These are phyloP conservation scores for Fusarium torulosum DNA, from an alignment of 2,329 filamentous ascomycete species.

Conservation along the genomic window DNA sequence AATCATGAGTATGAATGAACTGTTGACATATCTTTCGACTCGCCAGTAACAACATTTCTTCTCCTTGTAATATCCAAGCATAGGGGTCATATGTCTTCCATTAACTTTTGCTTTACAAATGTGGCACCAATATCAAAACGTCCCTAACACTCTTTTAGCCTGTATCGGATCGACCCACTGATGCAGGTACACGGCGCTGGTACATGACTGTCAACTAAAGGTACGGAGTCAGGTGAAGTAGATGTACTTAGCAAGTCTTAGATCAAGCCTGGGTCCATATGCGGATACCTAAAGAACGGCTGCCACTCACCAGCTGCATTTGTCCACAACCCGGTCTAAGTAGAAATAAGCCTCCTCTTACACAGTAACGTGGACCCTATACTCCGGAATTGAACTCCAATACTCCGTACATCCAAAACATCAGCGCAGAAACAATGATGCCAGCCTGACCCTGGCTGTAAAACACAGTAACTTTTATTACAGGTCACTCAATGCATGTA, in stretches of 20 bases:
- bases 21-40: background rate
- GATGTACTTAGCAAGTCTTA: background rate
- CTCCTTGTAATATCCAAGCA: background rate
- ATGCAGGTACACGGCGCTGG: conserved; percentile 40
- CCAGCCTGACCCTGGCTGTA: background rate
- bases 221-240: conserved; percentile 9
- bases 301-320: conserved; percentile 22
- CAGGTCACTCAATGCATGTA: conserved; percentile 28
- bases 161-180: conserved; percentile 30
- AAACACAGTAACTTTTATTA: conserved; percentile 24
- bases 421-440: background rate
- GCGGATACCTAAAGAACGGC: background rate
- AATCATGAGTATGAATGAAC: background rate
- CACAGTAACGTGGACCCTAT: conserved; percentile 1
- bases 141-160: conserved; percentile 21
- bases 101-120: background rate
- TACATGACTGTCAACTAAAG: background rate
- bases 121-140: background rate
- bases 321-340: conserved; percentile 1
- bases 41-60: background rate
- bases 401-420: background rate
- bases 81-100: background rate
- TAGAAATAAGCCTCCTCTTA: conserved; percentile 10
- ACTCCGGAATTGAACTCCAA: conserved; percentile 1
- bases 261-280: background rate